Base-by-base conservation (phyloP, 306 rosid species). In the Fragaria nilgerrensis region DNA sequence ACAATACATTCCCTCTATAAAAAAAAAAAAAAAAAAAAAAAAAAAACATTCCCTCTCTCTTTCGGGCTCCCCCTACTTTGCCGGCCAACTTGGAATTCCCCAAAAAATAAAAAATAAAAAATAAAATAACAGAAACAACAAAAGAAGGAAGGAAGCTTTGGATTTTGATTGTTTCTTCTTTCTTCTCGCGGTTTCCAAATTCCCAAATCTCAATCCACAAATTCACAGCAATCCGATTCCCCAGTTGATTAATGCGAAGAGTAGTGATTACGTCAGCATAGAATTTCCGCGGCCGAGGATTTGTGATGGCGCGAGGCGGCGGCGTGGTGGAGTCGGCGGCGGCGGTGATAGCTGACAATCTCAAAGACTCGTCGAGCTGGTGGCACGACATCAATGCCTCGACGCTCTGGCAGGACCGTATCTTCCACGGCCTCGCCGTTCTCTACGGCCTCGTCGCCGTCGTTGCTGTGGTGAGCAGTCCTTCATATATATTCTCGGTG, bases 371-470 rank as follows among this genome's bases (percentile, higher is more conserved):
- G 7, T 81, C 90, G 32, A 78, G 66, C 80, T 96, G 98, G 98
- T 92, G 99, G 99, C 84, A 82, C 48, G 90, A 88, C 36, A 86
- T 96, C 87, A 91, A 96, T 78, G 53, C 47, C 1, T 96, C 99
- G 25, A 85, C 75, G 39, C 43, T 88, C 9, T 92, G 98, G 98
- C 99, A 96, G 82, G 93, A 92, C 76, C 96, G 93, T 34, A 84
- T 88, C 59, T 92, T 89, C 72, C 91, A 78, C 77, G 55, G 81
- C 87, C 99, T 96, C 70, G 90, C 99, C 44, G 81, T 74, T 73
- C 93, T 96, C 44, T 92, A 91, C 81, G 96, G 86, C 32, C 49
- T 93, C 83, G 98, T 96, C 53, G 92, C 90, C 71, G 78, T 85
- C 79, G 79, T 96, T 45, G 99, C 99, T 69, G 74, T 96, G 79